Conservation (phyloP, 2,329 filamentous ascomycete genomes). For the Phymatotrichopsis omnivora region DNA sequence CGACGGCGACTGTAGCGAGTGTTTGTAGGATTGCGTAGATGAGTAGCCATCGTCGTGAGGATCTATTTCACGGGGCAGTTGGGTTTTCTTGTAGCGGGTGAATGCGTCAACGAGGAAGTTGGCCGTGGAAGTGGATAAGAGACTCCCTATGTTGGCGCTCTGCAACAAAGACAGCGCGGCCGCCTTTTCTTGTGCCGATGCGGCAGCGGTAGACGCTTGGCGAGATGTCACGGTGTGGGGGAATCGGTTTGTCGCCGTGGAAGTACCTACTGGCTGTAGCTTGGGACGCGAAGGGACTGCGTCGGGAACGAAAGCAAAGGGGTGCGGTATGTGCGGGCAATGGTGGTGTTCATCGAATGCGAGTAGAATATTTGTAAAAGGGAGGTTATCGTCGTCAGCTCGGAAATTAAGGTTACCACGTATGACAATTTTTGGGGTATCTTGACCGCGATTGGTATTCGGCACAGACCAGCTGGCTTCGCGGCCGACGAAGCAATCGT, state of each 20-base stretch:
- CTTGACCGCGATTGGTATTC: too few species aligned
- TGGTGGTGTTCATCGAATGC: constrained; percentile 53
- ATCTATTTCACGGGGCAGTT: constrained; percentile 44
- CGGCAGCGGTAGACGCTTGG: constrained; percentile 29
- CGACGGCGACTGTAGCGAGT: constrained; percentile 49
- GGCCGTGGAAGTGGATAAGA: constrained; percentile 45
- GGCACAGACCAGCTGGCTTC: constrained; percentile 51
- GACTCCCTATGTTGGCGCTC: constrained; percentile 49
- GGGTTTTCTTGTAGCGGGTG: constrained; percentile 47
- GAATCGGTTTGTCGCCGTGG: constrained; percentile 23
- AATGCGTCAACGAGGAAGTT: constrained; percentile 49
- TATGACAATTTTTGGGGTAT: constrained; percentile 26
- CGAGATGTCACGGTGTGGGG: constrained; percentile 31
- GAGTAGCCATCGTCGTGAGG: constrained; percentile 50
- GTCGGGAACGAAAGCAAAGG: constrained; percentile 52
- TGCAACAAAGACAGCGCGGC: constrained; percentile 50
- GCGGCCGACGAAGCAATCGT: constrained; percentile 60
- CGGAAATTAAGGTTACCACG: constrained; percentile 33
- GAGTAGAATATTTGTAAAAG: constrained; percentile 56
- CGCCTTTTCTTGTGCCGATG: constrained; percentile 37
- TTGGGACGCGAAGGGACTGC: constrained; percentile 35
- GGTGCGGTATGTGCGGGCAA: constrained; percentile 57
- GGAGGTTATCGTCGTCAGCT: constrained; percentile 44
- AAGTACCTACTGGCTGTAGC: constrained; percentile 6
- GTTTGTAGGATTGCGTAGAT: constrained; percentile 52